Evolutionary conservation across 371 early-diverging fungal genomes (phyloP), one percentile per base, ranked within the genome.

Genomic region (Apophysomyces variabilis): DNA sequence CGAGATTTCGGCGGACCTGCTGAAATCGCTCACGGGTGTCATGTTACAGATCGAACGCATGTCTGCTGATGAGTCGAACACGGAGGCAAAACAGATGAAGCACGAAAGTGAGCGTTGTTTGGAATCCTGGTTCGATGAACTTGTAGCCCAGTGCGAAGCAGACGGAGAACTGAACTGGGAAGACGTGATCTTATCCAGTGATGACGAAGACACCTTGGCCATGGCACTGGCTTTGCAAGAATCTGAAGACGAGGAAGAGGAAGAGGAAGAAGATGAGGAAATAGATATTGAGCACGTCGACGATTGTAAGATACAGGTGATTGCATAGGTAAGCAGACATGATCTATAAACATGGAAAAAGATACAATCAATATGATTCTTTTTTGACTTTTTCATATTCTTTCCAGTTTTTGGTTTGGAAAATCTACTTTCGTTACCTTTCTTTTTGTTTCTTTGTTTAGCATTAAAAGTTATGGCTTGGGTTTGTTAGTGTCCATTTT

Each of bases 91-190:
- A 38, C 58, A 65, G 46, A 61, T 75, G 47, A 75, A 70, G 57
- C 57, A 75, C 35, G 68, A 75, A 38, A 72, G 76, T 37, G 76
- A 72, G 18, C 66, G 58, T 14, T 75, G 67, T 41, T 43, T 75
- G 16, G 76, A 75, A 66, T 38, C 65, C 43, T 75, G 76, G 76
- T 75, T 75, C 58, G 76, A 75, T 46, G 72, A 75, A 36, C 50
- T 75, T 21, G 65, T 75, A 14, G 76, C 69, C 44, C 72, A 65
- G 43, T 75, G 72, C 61, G 76, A 70, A 56, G 73, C 70, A 3
- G 73, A 70, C 44, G 70, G 64, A 16, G 70, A 70, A 45, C 58
- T 64, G 35, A 47, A 64, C 35, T 56, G 63, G 18, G 58, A 61
- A 11, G 14, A 46, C 21, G 38, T 56, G 38, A 38, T n/a, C 11